Evolutionary conservation across 192 early-diverging fungal species (phyloP), one percentile per base, ranked within the genome.

Genomic region (Entrophospora sp.): DNA sequence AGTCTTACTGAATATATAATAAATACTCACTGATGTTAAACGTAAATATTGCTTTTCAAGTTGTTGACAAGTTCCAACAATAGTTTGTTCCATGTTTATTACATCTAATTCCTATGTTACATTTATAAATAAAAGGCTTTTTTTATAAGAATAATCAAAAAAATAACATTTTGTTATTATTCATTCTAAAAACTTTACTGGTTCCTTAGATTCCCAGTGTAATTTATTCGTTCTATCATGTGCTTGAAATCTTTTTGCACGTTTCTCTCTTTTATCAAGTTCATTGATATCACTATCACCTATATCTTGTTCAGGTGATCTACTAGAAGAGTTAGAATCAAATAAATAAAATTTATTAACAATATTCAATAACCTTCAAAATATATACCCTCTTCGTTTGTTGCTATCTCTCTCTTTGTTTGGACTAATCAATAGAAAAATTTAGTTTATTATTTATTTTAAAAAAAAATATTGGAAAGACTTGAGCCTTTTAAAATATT

Each of bases 21-120:
- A 14, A 56, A 49, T 24, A 72, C 79, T 45, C 79, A 89, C 87
- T 24, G 88, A 86, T 14, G 96, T 98, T 66, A 98, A 77, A n/a
- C 96, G 82, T 48, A 97, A 73, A 71, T 97, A 98, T 55, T 75
- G 75, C 75, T 98, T 98, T 72, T 97, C 93, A n/a, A 98, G 77
- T 37, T 81, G 71, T 14, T 79, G 76, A 59, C 87, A 85, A 2
- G 94, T 95, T 35, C 96, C 96, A 22, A 96, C 88, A 66, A 97
- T 91, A 5, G 93, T 91, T 48, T 81, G 75, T 61, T 93, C 87
- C 89, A 88, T 89, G 66, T 88, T 83, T 40, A 83, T 81, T 49
- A 89, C 88, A 64, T 88, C 87, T 13, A 80, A 76, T 72, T 81
- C 71, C 37, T 64, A 56, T 73, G 1, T 59, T 56, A 42, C 68